Percentiles rank a stretch among this genome's conserved stretches.
Conservation (phyloP, 2,329 filamentous ascomycete species). For the Penicillium italicum region DNA sequence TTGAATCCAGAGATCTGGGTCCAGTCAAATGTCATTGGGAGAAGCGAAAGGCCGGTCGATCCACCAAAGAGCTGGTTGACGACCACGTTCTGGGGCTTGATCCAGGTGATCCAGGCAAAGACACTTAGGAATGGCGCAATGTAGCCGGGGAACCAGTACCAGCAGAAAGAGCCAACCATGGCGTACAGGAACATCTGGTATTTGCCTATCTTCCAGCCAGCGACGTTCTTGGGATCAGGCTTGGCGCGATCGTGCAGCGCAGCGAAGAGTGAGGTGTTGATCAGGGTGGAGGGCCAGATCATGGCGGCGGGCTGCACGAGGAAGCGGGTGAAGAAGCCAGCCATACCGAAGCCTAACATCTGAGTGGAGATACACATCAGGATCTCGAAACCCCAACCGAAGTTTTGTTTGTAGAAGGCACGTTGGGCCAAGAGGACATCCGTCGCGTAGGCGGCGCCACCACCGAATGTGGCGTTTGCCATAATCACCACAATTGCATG, state of each 20-base stretch:
- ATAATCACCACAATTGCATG: conserved; percentile 47
- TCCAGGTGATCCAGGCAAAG: conserved; percentile 70
- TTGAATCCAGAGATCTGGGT: conserved; percentile 67
- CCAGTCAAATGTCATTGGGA: conserved; percentile 61
- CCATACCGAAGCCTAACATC: conserved; percentile 66
- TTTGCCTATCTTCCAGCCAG: conserved; percentile 63
- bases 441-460: conserved; percentile 62
- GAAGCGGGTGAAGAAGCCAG: conserved; percentile 64
- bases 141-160: conserved; percentile 68
- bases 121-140: conserved; percentile 66
- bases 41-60: conserved; percentile 16
- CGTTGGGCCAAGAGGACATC: conserved; percentile 69
- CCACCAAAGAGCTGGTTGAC: conserved; percentile 57
- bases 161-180: conserved; percentile 57
- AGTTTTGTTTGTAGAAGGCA: conserved; percentile 68
- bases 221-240: conserved; percentile 53
- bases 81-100: conserved; percentile 63
- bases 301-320: conserved; percentile 58
- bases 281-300: conserved; percentile 70
- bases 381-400: conserved; percentile 64
- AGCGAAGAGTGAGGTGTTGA: conserved; percentile 64
- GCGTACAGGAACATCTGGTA: conserved; percentile 63
- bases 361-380: conserved; percentile 66
- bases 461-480: conserved; percentile 66
- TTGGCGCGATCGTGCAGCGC: conserved; percentile 65